These are phyloP conservation scores for Odontarrhena argentea DNA, from an alignment of 345 rosid species.

Conservation along the genomic window DNA sequence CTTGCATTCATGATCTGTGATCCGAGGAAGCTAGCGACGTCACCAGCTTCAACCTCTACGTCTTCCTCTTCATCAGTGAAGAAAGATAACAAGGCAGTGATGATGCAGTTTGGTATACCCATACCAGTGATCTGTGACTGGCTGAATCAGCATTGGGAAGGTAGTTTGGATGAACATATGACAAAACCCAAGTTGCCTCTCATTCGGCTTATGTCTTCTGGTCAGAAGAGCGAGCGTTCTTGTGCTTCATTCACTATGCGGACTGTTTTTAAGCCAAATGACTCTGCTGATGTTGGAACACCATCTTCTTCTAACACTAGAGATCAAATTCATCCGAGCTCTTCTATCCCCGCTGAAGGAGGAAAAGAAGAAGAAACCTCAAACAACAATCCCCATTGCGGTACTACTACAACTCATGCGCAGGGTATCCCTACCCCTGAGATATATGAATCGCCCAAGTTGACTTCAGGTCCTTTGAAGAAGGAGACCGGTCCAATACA, in stretches of 20 bases:
- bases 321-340: constrained; percentile 52
- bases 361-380: constrained; percentile 52
- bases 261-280: constrained; percentile 73
- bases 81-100: constrained; percentile 57
- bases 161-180: constrained; percentile 79
- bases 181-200: constrained; percentile 85
- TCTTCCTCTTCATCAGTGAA: constrained; percentile 57
- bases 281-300: constrained; percentile 48
- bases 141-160: constrained; percentile 99
- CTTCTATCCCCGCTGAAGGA: constrained; percentile 43
- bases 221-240: constrained; percentile 88
- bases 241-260: constrained; percentile 84
- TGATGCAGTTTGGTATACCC: constrained; percentile 95
- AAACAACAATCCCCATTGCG: constrained; percentile 45
- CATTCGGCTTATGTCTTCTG: constrained; percentile 84
- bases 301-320: constrained; percentile 42
- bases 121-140: constrained; percentile 89
- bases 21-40: constrained; percentile 92
- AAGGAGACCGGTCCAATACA: constrained; percentile 57
- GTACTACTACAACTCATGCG: constrained; percentile 42
- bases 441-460: constrained; percentile 75
- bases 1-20: constrained; percentile 97
- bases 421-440: constrained; percentile 93
- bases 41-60: constrained; percentile 77
- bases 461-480: constrained; percentile 69